These are phyloP conservation scores for Entomortierella lignicola DNA, from an alignment of 192 early-diverging fungal genomes.

Conservation along the genomic window DNA sequence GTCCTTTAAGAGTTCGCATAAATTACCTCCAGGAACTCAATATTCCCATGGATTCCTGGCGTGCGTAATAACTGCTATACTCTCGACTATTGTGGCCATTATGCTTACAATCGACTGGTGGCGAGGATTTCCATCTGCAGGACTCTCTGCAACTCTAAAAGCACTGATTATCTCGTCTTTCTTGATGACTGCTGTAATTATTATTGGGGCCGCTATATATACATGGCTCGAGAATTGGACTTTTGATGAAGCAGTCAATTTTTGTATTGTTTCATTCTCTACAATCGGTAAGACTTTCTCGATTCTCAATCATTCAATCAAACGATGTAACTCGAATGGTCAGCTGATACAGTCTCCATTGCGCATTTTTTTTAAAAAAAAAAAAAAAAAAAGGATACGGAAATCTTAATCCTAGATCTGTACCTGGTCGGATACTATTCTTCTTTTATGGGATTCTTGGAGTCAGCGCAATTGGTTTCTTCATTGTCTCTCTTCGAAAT, in stretches of 20 bases:
- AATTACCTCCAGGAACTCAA: slow-evolving; percentile 15
- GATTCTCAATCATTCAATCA: neutral
- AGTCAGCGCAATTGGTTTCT: slow-evolving; percentile 34
- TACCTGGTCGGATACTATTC: slow-evolving; percentile 22
- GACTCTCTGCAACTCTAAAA: slow-evolving; percentile 31
- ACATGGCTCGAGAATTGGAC: slow-evolving; percentile 38
- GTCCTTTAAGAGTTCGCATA: slow-evolving; percentile 9
- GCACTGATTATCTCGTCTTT: slow-evolving; percentile 47
- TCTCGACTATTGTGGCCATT: slow-evolving; percentile 25
- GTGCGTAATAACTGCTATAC: slow-evolving; percentile 12
- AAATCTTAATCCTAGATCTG: slow-evolving; percentile 30
- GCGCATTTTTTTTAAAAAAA: too few species aligned
- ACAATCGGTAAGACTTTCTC: slow-evolving; percentile 28
- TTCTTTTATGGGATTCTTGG: slow-evolving; percentile 40
- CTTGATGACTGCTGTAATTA: slow-evolving; percentile 40
- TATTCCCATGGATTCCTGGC: slow-evolving; percentile 46
- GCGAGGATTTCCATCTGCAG: slow-evolving; percentile 39
- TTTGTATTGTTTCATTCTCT: slow-evolving; percentile 51
- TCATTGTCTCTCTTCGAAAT: slow-evolving; percentile 39
- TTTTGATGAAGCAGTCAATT: slow-evolving; percentile 43
- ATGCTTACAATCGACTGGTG: slow-evolving; percentile 40
- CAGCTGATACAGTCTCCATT: neutral
- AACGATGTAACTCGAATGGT: too few species aligned
- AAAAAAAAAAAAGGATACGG: slow-evolving; percentile 43
- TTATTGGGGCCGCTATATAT: slow-evolving; percentile 25